A percentile compares a stretch with the other conserved stretches of the same genome.
phyloP scores from a whole-genome alignment of 2,329 filamentous ascomycete genomes.

The Trichoderma koningiopsis region DNA sequence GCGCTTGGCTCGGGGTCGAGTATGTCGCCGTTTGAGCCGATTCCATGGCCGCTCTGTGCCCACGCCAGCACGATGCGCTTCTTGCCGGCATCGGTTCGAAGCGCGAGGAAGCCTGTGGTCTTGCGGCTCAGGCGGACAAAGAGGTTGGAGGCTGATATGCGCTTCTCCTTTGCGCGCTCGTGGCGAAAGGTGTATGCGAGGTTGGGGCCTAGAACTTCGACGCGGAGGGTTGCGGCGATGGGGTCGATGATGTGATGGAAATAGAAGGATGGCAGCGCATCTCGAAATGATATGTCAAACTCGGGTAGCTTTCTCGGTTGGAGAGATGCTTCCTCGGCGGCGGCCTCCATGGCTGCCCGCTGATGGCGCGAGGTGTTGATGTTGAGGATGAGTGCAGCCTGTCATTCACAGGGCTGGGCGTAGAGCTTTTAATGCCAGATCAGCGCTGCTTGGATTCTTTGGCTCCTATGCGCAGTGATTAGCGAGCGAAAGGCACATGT shows the following conservation, averaged over 20 bases:
- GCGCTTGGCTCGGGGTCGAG: conserved; percentile 32
- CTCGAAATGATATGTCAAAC: conserved; percentile 33
- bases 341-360: not conserved
- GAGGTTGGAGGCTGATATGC: conserved; percentile 16
- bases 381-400: not conserved
- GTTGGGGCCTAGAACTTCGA: conserved; percentile 40
- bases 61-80: conserved; percentile 36
- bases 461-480: not conserved
- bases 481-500: not conserved
- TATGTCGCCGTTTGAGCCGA: conserved; percentile 35
- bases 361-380: not conserved
- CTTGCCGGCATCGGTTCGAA: conserved; percentile 26
- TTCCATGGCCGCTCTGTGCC: conserved; percentile 41
- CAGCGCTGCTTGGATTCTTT: not conserved
- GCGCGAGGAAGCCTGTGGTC: conserved; percentile 39
- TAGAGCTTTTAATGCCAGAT: not conserved
- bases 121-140: conserved; percentile 32
- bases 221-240: conserved; percentile 31
- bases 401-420: not conserved
- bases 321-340: not conserved
- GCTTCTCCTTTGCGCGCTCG: conserved; percentile 27
- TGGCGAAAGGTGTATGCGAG: conserved; percentile 38
- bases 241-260: conserved; percentile 39
- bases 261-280: conserved; percentile 31
- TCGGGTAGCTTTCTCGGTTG: conserved; percentile 9